Conservation (phyloP, 2,329 filamentous ascomycete genomes). For the Grosmannia huntii region DNA sequence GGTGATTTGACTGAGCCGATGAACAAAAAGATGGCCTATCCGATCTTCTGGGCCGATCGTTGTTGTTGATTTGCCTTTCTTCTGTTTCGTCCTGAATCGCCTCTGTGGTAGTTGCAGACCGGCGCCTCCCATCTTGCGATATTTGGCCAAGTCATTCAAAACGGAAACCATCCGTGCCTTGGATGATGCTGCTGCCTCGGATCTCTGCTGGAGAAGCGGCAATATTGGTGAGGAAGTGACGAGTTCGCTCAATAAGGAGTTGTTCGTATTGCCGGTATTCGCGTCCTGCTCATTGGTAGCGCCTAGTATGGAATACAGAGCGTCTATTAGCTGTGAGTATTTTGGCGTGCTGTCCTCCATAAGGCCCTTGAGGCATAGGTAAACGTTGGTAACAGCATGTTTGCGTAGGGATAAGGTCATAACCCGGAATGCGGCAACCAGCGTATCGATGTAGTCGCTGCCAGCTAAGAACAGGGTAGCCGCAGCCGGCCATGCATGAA, state of each 20-base stretch:
- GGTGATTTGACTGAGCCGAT: conserved; percentile 71
- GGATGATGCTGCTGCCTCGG: conserved; percentile 30
- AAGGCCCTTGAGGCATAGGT: conserved; percentile 61
- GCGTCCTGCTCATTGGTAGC: conserved; percentile 52
- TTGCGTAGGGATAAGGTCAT: conserved; percentile 51
- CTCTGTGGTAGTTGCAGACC: conserved; percentile 32
- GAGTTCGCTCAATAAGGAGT: conserved; percentile 68
- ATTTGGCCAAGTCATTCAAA: conserved; percentile 45
- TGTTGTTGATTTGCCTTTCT: conserved; percentile 51
- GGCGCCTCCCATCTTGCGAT: conserved; percentile 31
- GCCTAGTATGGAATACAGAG: conserved; percentile 67
- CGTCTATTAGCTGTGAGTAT: conserved; percentile 64
- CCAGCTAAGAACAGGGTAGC: conserved; percentile 62
- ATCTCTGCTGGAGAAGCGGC: conserved; percentile 42
- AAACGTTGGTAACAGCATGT: conserved; percentile 58
- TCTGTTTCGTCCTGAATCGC: conserved; percentile 35
- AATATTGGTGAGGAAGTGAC: conserved; percentile 71
- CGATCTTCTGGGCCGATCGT: conserved; percentile 21
- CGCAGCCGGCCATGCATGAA: conserved; percentile 45
- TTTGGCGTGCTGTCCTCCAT: conserved; percentile 55
- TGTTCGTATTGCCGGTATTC: conserved; percentile 42
- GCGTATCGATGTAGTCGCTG: conserved; percentile 73
- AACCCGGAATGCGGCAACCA: conserved; percentile 52
- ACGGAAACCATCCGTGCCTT: conserved; percentile 46
- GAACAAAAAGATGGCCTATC: conserved; percentile 49